Conservation (phyloP, 2,329 filamentous ascomycete species). For the Xylaria sp. region DNA sequence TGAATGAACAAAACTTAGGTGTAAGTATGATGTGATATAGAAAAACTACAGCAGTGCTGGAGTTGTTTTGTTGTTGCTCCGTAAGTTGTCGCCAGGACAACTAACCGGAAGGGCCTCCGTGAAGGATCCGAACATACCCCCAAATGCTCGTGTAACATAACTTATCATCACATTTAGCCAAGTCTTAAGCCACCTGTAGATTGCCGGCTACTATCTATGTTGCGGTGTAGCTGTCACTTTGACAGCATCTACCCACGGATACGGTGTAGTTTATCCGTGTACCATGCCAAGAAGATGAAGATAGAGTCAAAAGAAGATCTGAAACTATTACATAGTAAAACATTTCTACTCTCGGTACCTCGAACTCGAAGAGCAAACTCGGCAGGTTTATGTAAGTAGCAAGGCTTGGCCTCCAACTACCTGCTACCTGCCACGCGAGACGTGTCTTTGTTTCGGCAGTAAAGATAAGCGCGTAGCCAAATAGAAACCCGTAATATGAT, state of each 20-base stretch:
- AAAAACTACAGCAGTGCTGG: background rate
- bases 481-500: background rate
- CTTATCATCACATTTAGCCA: background rate
- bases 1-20: background rate
- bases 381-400: background rate
- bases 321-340: background rate
- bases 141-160: background rate
- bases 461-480: background rate
- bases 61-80: background rate
- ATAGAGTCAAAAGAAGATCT: background rate
- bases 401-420: background rate
- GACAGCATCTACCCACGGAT: background rate
- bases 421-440: background rate
- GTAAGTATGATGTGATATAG: background rate
- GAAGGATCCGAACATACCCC: background rate
- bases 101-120: background rate
- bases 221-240: too few species aligned
- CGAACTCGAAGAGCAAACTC: background rate
- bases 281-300: background rate
- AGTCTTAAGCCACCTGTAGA: background rate
- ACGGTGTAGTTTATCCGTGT: too few species aligned
- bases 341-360: background rate
- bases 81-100: background rate
- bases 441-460: background rate
- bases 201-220: too few species aligned